A percentile compares a stretch with the other conserved stretches of the same genome.
phyloP scores from a whole-genome alignment of 1,284 basidiomycete genomes.

The Trichosporon sp. region DNA sequence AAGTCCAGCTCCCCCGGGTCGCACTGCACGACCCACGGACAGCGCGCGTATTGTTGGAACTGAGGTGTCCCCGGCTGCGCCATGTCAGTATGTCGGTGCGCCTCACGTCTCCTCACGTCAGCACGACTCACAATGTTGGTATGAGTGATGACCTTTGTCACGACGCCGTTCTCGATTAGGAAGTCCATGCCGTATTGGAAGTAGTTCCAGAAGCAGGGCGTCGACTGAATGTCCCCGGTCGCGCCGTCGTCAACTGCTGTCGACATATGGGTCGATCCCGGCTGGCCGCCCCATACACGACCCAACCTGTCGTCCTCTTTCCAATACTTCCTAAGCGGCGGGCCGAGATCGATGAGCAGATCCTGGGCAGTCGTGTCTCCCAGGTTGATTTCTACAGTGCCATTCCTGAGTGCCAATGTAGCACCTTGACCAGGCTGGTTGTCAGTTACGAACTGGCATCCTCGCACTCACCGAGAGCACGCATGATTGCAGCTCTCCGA shows the following conservation, averaged over 20 bases:
- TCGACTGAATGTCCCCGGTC: background rate
- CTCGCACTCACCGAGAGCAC: conserved; percentile 23
- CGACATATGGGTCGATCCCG: background rate
- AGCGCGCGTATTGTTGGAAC: conserved; percentile 82
- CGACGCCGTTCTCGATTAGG: conserved; percentile 62
- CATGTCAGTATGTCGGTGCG: background rate
- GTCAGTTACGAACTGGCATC: background rate
- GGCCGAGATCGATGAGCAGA: conserved; percentile 67
- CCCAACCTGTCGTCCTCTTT: conserved; percentile 80
- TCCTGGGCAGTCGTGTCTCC: conserved; percentile 78
- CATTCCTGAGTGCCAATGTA: conserved; percentile 51
- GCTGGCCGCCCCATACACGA: conserved; percentile 35
- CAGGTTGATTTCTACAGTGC: conserved; percentile 60
- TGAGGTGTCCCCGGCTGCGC: conserved; percentile 75
- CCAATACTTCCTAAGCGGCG: conserved; percentile 70
- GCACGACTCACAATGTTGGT: conserved; percentile 67
- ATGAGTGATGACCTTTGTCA: conserved; percentile 79
- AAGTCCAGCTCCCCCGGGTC: conserved; percentile 22
- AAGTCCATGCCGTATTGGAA: conserved; percentile 84
- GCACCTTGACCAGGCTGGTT: conserved; percentile 67
- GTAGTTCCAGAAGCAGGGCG: conserved; percentile 81
- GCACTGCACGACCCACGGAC: conserved; percentile 68
- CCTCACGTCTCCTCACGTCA: background rate
- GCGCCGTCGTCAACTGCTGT: background rate
- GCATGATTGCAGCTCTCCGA: conserved; percentile 16